Base-by-base conservation (phyloP, 331 rosid genomes). In the Phaseolus coccineus region DNA sequence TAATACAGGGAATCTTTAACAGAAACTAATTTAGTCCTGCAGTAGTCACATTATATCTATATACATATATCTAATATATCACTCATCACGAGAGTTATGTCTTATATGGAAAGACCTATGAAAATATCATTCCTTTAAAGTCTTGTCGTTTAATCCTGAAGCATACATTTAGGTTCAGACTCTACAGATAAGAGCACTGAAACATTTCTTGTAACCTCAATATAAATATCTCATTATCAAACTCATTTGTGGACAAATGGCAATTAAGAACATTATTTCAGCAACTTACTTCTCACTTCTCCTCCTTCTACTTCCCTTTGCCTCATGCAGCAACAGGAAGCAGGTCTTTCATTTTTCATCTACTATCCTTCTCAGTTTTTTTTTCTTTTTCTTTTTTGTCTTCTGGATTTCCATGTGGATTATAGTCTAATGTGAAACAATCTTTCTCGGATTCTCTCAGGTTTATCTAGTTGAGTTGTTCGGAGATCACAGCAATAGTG, bases 391-490 rank as follows among this genome's bases (percentile, higher is more conserved):
- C 4, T n/a, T 52, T 16, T 25, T 56, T 14, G 2, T 2, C 35
- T 27, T 42, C 10, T 74, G 22, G 7, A 8, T 46, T 28, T 16
- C 19, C 37, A 44, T 42, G 47, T 42, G 3, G 47, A 42, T 9
- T 42, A 2, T 59, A 61, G 40, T 72, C 24, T 50, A 46, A 70
- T 76, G 63, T 77, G 65, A 48, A 57, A 39, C 62, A 42, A 47
- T 33, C 0, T 24, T 35, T 77, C 22, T 74, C 28, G 52, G 24
- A 1, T n/a, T 25, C 11, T 73, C 16, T 22, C 82, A 93, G 98
- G 88, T 90, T 72, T 90, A 88, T 48, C 59, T 91, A 24, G 96
- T 87, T 27, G 89, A 93, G 81, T 79, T 91, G 81, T 77, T 90
- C 65, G 89, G 90, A 68, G 91, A 84, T 1, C 52, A 40, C 65